A percentile compares a stretch with the other conserved stretches of the same genome.
Evolutionary conservation across 257 asterid genomes (phyloP).

Genomic region (Lithospermum erythrorhizon): DNA sequence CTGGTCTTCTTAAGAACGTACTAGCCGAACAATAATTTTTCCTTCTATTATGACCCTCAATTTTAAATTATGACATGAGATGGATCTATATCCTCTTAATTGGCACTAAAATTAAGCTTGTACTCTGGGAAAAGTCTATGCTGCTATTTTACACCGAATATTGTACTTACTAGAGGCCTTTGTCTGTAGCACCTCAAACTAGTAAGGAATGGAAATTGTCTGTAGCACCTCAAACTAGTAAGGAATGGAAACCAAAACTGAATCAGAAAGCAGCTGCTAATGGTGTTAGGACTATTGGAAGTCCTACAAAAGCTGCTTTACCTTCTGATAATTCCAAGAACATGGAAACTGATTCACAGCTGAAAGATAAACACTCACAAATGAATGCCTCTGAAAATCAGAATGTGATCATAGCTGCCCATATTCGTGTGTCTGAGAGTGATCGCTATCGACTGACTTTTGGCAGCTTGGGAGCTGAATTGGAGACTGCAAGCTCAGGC

Average conservation of each 20-base stretch:
- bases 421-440: slow-evolving; percentile 78
- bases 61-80: too few species aligned
- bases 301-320: slow-evolving; percentile 40
- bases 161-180: slow-evolving; percentile 16
- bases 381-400: slow-evolving; percentile 47
- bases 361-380: slow-evolving; percentile 43
- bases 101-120: too few species aligned
- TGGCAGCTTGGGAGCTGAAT: slow-evolving; percentile 73
- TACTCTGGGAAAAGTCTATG: too few species aligned
- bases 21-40: too few species aligned
- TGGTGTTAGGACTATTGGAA: slow-evolving; percentile 49
- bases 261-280: slow-evolving; percentile 40
- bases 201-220: slow-evolving; percentile 79
- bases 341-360: slow-evolving; percentile 35
- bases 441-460: slow-evolving; percentile 74
- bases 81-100: too few species aligned
- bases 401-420: slow-evolving; percentile 87
- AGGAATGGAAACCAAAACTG: slow-evolving; percentile 95
- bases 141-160: not conserved
- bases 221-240: slow-evolving; percentile 59
- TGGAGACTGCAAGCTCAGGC: slow-evolving; percentile 28
- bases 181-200: slow-evolving; percentile 45
- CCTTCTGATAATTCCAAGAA: slow-evolving; percentile 40
- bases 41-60: too few species aligned
- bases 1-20: too few species aligned